Base-by-base conservation (phyloP, 2,329 filamentous ascomycete species). In the Septoria linicola region DNA sequence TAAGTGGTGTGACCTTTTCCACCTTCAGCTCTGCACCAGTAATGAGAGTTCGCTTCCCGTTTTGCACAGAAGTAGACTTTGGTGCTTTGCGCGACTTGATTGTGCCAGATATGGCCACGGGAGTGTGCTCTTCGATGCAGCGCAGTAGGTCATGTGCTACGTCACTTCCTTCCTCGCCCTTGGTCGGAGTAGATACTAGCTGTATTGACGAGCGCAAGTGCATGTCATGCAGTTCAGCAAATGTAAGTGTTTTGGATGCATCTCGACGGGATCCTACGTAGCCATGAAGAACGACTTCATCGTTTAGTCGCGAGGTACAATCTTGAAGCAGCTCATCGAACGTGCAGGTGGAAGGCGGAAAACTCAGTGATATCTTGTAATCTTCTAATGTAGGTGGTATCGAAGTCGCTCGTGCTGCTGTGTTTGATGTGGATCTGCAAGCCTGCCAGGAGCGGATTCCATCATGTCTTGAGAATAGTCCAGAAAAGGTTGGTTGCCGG, bases 241-340 rank as follows among this genome's bases (percentile, higher is more conserved):
- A 96, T 1, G 81, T 81, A 16, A 95, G 73, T 32, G 80, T 82
- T 47, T 83, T 83, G 21, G 82, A 83, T 17, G 90, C 74, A 61
- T 88, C 82, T 55, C 82, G 79, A 23, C 83, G 78, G 53, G 81
- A 82, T 20, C 83, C 82, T 0, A 96, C 70, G 61, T 91, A 93
- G 16, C 91, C 91, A 67, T 84, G 78, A 1, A 88, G 68, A 0
- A 76, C 74, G 25, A 87, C 75, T 16, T 71, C 63, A 6, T 73
- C 39, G 31, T 67, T 68, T 14, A 67, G 42, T 16, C 57, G 53
- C 21, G 46, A 23, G 8, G 44, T 40, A 11, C 63, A 57, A 49
- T 67, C 53, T 39, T 59, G 48, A 14, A 59, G 60, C 20, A 70
- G 58, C 20, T 63, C 35, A 14, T 61, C 47, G 35, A 70, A 49